These are phyloP conservation scores for Asclepias syriaca DNA, from an alignment of 257 asterid species.

Conservation along the genomic window DNA sequence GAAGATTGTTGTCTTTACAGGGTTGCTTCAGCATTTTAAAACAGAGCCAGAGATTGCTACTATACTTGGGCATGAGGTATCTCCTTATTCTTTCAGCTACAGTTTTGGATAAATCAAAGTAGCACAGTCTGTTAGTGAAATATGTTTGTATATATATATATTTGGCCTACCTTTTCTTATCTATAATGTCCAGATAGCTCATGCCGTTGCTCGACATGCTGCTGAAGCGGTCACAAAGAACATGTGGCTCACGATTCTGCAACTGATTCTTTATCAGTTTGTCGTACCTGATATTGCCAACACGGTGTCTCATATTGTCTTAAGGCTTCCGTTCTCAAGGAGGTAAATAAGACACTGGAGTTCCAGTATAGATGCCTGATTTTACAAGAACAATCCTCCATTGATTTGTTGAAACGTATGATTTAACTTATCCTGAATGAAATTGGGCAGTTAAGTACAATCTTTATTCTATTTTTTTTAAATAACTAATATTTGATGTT, in stretches of 20 bases:
- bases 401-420: background rate
- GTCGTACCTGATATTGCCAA: slow-evolving; percentile 80
- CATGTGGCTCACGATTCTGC: slow-evolving; percentile 72
- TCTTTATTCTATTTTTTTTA: background rate
- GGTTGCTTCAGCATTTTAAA: slow-evolving; percentile 70
- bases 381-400: background rate
- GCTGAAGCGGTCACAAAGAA: slow-evolving; percentile 85
- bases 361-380: background rate
- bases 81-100: background rate
- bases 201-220: slow-evolving; percentile 87
- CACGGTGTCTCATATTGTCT: slow-evolving; percentile 68
- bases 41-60: slow-evolving; percentile 91
- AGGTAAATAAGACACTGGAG: slow-evolving; percentile 36
- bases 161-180: slow-evolving; percentile 10
- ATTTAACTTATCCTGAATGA: background rate
- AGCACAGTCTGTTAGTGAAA: background rate
- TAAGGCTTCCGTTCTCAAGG: slow-evolving; percentile 89
- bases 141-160: background rate
- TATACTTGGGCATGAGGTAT: slow-evolving; percentile 82
- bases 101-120: background rate
- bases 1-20: slow-evolving; percentile 90
- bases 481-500: background rate
- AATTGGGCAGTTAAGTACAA: background rate
- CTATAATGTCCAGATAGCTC: slow-evolving; percentile 54
- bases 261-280: slow-evolving; percentile 72